Percentiles rank a stretch among this genome's conserved stretches.
Evolutionary conservation across 306 rosid genomes (phyloP).

Genomic region (Quercus robur): DNA sequence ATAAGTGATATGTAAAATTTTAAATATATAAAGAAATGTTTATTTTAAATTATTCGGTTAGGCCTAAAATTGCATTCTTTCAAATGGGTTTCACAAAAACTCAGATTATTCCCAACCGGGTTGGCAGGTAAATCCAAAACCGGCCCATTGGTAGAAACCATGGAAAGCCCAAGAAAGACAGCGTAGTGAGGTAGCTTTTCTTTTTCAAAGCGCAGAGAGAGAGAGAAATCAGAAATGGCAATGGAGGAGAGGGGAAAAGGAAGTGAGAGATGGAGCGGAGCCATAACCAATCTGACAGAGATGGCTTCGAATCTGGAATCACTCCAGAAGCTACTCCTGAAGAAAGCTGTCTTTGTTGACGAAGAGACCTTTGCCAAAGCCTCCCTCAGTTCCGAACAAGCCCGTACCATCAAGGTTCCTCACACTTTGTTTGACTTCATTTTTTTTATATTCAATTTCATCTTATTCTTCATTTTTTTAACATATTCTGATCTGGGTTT

Average conservation of each 20-base stretch:
- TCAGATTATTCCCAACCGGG: too few species aligned
- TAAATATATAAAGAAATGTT: too few species aligned
- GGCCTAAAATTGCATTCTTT: too few species aligned
- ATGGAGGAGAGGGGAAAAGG: conserved; percentile 77
- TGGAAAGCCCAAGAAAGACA: background rate
- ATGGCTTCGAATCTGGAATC: conserved; percentile 77
- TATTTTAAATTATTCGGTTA: too few species aligned
- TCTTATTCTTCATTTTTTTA: background rate
- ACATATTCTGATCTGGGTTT: background rate
- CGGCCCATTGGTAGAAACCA: background rate
- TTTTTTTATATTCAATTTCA: background rate
- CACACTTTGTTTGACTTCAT: background rate
- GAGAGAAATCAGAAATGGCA: background rate
- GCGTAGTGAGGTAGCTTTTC: background rate
- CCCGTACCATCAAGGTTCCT: conserved; percentile 76
- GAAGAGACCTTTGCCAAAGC: conserved; percentile 82
- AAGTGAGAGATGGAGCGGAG: conserved; percentile 86
- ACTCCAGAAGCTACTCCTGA: conserved; percentile 76
- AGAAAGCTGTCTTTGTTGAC: conserved; percentile 86
- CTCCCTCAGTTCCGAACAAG: conserved; percentile 83
- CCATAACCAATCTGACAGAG: conserved; percentile 80
- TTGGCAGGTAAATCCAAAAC: background rate
- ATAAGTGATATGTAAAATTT: too few species aligned
- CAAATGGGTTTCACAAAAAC: too few species aligned
- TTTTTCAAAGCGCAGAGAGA: too few species aligned